Evolutionary conservation across 768 basidiomycete species (phyloP).

Genomic region (Leccinellum luteum): DNA sequence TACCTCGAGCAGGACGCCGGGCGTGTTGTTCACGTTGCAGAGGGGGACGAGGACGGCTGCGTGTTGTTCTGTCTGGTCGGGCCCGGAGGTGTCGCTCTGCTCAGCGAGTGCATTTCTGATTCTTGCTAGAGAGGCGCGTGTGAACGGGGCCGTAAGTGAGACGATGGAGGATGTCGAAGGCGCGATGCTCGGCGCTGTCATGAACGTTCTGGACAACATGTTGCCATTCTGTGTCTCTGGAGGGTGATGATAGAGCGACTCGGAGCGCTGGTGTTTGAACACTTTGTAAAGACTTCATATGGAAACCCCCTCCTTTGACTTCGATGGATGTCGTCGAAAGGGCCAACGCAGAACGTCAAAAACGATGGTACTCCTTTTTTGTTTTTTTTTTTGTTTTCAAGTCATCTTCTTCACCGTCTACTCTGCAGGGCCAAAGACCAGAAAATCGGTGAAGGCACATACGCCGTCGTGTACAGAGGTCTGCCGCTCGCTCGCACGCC

Average conservation of each 20-base stretch:
- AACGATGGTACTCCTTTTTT: slow-evolving; percentile 49
- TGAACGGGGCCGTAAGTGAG: slow-evolving; percentile 37
- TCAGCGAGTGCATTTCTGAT: slow-evolving; percentile 30
- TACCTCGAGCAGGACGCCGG: slow-evolving; percentile 72
- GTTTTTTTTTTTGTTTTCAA: slow-evolving; percentile 9
- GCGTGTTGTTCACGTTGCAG: slow-evolving; percentile 66
- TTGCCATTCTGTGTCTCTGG: slow-evolving; percentile 21
- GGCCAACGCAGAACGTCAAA: slow-evolving; percentile 71
- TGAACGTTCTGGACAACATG: slow-evolving; percentile 29
- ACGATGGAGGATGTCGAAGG: slow-evolving; percentile 19
- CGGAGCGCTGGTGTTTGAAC: too few relatives aligned
- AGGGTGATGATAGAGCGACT: too few relatives aligned
- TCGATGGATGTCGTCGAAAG: slow-evolving; percentile 79
- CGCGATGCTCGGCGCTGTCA: slow-evolving; percentile 3
- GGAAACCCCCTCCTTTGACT: slow-evolving; percentile 1
- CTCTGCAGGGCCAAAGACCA: slow-evolving; percentile 74
- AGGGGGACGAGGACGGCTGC: slow-evolving; percentile 77
- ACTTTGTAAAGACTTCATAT: not conserved
- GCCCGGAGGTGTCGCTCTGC: slow-evolving; percentile 12
- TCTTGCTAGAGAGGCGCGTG: slow-evolving; percentile 31
- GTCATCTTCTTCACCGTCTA: slow-evolving; percentile 7
- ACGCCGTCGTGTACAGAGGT: slow-evolving; percentile 96
- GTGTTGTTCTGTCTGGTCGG: slow-evolving; percentile 35
- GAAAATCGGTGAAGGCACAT: slow-evolving; percentile 90
- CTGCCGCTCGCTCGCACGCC: slow-evolving; percentile 10